Conservation (phyloP, 306 rosid genomes). For the Heteromeles arbutifolia region DNA sequence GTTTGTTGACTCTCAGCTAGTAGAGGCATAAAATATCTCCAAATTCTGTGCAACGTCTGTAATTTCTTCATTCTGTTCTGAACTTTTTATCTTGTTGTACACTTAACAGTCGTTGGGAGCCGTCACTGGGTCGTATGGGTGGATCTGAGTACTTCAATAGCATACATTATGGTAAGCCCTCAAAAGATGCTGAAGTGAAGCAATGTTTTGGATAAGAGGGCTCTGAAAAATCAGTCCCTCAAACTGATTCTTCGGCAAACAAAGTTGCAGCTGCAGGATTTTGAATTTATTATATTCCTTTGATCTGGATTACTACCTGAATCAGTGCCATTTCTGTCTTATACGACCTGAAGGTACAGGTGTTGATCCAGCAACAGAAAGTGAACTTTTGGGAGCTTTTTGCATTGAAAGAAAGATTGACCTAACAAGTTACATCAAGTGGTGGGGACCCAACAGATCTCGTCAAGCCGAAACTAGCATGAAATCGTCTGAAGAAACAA, state of each 20-base stretch:
- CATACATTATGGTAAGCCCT: conserved; percentile 63
- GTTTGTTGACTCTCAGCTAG: neutral
- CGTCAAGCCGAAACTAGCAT: conserved; percentile 47
- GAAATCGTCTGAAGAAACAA: conserved; percentile 69
- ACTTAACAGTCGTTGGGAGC: conserved; percentile 77
- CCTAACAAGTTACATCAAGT: conserved; percentile 75
- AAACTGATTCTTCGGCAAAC: neutral
- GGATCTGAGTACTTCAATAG: conserved; percentile 81
- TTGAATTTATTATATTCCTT: neutral
- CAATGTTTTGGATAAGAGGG: conserved; percentile 8
- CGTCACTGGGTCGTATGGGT: conserved; percentile 69
- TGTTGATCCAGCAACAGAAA: conserved; percentile 73
- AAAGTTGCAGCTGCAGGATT: neutral
- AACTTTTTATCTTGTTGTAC: conserved; percentile 22
- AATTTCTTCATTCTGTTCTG: conserved; percentile 9
- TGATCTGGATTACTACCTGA: conserved; percentile 17
- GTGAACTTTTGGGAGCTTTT: conserved; percentile 50
- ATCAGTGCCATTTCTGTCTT: conserved; percentile 1
- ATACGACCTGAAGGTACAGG: conserved; percentile 43
- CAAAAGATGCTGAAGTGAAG: conserved; percentile 12
- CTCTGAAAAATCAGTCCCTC: neutral
- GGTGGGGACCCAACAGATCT: conserved; percentile 89
- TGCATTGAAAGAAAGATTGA: conserved; percentile 80
- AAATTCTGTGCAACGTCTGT: neutral
- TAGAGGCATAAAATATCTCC: conserved; percentile 10